These are phyloP conservation scores for Acer yangbiense DNA, from an alignment of 345 rosid species.

Conservation along the genomic window DNA sequence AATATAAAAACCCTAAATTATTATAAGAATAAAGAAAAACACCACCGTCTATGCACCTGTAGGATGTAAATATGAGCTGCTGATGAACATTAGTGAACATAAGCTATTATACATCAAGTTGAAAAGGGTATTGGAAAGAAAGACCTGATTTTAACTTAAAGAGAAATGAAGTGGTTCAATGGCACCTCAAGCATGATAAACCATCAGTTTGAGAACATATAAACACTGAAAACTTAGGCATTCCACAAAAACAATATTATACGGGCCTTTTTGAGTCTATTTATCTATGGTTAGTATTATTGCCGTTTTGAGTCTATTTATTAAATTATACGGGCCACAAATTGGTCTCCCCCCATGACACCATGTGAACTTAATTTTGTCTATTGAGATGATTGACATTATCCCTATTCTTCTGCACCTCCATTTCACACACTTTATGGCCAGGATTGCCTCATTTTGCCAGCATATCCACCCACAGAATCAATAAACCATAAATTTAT, in stretches of 20 bases:
- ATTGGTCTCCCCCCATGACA: too few species aligned
- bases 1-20: too few species aligned
- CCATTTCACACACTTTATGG: neutral
- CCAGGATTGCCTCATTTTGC: neutral
- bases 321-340: too few species aligned
- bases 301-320: too few species aligned
- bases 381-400: neutral
- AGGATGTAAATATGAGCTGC: too few species aligned
- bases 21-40: too few species aligned
- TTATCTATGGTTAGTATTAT: too few species aligned
- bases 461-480: neutral
- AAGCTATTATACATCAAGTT: too few species aligned
- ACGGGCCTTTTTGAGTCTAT: too few species aligned
- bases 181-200: neutral
- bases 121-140: too few species aligned
- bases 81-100: too few species aligned
- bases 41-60: too few species aligned
- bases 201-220: neutral
- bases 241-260: neutral
- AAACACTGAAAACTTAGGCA: neutral
- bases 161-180: neutral
- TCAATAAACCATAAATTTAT: neutral
- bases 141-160: neutral
- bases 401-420: neutral
- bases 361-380: neutral